phyloP scores from a whole-genome alignment of 208 protist genomes.

The Crithidia acanthocephali region DNA sequence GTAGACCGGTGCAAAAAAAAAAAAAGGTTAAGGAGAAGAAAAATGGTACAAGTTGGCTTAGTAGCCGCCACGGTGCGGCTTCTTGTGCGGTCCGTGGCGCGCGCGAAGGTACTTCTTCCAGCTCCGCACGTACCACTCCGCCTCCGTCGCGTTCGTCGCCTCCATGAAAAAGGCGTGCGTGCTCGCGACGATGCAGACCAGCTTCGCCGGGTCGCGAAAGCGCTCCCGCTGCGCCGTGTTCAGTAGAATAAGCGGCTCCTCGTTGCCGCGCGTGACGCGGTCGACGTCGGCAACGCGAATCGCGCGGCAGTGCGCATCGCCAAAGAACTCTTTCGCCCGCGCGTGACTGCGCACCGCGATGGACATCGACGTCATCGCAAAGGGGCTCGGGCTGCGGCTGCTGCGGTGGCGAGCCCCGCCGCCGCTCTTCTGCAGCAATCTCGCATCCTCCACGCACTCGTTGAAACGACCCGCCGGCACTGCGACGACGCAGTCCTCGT shows the following conservation, averaged over 20 bases:
- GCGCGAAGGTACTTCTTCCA: slow-evolving; percentile 29
- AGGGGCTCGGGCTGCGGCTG: background rate
- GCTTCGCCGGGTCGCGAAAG: slow-evolving; percentile 34
- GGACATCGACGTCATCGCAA: background rate
- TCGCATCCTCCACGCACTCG: slow-evolving; percentile 12
- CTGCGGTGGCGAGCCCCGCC: background rate
- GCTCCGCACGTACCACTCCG: slow-evolving; percentile 37
- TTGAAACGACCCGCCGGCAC: slow-evolving; percentile 46
- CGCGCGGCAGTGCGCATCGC: slow-evolving; percentile 33
- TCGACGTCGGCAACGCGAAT: slow-evolving; percentile 44
- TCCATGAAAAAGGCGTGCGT: slow-evolving; percentile 72
- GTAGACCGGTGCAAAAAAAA: background rate
- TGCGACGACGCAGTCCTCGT: slow-evolving; percentile 46
- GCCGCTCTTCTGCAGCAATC: slow-evolving; percentile 19
- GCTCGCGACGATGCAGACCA: slow-evolving; percentile 53
- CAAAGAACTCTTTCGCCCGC: slow-evolving; percentile 45
- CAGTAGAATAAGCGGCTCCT: slow-evolving; percentile 44
- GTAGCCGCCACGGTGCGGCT: background rate
- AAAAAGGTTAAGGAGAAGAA: background rate
- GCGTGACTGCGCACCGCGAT: slow-evolving; percentile 40
- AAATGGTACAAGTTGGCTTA: slow-evolving; percentile 6
- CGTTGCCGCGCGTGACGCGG: slow-evolving; percentile 52
- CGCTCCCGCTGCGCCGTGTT: slow-evolving; percentile 25
- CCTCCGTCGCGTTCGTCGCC: slow-evolving; percentile 36
- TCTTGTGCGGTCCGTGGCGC: background rate